A percentile compares a stretch with the other conserved stretches of the same genome.
These are phyloP conservation scores for Puccinia hordei DNA, from an alignment of 1,284 basidiomycete species.

Conservation along the genomic window DNA sequence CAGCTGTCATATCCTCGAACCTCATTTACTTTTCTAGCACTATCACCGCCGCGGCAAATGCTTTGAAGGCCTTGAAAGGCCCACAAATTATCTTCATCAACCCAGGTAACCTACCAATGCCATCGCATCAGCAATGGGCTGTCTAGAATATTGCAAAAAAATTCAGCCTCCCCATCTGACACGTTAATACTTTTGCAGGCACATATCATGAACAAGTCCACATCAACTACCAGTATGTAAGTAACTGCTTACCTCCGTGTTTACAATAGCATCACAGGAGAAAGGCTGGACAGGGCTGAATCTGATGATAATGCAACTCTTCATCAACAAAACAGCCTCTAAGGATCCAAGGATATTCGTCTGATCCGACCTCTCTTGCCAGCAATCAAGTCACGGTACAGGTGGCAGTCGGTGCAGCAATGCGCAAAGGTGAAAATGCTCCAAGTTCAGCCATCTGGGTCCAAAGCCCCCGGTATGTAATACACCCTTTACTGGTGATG, in stretches of 20 bases:
- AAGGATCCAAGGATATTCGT: constrained; percentile 29
- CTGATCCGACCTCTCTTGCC: not conserved
- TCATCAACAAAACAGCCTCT: constrained; percentile 11
- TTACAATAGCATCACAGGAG: not conserved
- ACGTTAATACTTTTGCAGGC: not conserved
- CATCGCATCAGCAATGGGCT: not conserved
- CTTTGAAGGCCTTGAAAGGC: constrained; percentile 1
- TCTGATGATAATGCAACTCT: not conserved
- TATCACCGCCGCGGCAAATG: constrained; percentile 19
- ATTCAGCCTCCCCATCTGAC: not conserved
- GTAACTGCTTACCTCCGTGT: not conserved
- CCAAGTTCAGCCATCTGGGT: constrained; percentile 35
- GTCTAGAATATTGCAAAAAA: not conserved
- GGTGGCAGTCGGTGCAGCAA: constrained; percentile 2
- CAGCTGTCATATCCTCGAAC: no score
- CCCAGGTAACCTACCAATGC: not conserved
- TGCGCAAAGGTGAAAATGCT: not conserved
- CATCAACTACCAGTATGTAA: constrained; percentile 27
- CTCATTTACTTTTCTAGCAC: not conserved
- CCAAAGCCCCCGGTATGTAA: not conserved
- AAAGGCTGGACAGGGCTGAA: not conserved
- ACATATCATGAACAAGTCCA: constrained; percentile 1
- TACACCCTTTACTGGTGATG: not conserved
- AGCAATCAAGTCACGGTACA: constrained; percentile 29
- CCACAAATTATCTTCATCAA: constrained; percentile 20